Conservation (phyloP, 768 basidiomycete species). For the Xerocomellus chrysenteron region DNA sequence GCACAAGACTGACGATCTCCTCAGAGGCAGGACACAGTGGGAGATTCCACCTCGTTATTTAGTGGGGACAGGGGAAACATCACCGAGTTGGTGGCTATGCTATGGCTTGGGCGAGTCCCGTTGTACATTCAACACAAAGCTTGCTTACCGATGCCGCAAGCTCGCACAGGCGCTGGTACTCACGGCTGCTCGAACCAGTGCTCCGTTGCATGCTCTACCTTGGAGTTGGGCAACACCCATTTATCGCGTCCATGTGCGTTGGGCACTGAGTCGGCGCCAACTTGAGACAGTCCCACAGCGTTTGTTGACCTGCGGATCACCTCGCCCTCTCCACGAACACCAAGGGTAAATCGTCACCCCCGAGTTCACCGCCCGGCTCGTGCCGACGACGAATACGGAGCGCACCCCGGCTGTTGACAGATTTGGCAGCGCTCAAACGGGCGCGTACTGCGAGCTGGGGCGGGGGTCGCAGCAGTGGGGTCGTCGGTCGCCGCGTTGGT, state of each 20-base stretch:
- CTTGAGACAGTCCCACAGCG: constrained; percentile 22
- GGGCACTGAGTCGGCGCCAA: constrained; percentile 16
- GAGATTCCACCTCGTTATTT: too few relatives aligned
- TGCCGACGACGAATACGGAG: constrained; percentile 46
- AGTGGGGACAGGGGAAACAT: too few relatives aligned
- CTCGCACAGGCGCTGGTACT: too few relatives aligned
- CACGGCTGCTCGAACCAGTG: too few relatives aligned
- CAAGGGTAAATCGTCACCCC: not conserved
- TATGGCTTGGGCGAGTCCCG: too few relatives aligned
- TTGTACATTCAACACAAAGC: not conserved
- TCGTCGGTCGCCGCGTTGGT: not conserved
- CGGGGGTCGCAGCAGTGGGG: not conserved
- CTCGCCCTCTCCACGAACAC: not conserved
- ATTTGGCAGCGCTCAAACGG: constrained; percentile 48
- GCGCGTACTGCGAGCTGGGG: constrained; percentile 12
- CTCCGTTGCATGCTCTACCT: constrained; percentile 9
- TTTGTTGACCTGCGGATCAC: constrained; percentile 15
- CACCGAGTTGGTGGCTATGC: too few relatives aligned
- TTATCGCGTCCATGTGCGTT: constrained; percentile 10
- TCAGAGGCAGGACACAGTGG: too few relatives aligned
- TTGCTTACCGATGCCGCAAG: not conserved
- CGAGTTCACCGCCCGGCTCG: constrained; percentile 21
- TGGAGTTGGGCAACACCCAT: constrained; percentile 12
- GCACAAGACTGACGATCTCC: too few relatives aligned
- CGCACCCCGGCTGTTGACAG: constrained; percentile 52